Percentiles rank a stretch among this genome's conserved stretches.
Evolutionary conservation across 306 rosid genomes (phyloP).

Genomic region (Neltuma alba): DNA sequence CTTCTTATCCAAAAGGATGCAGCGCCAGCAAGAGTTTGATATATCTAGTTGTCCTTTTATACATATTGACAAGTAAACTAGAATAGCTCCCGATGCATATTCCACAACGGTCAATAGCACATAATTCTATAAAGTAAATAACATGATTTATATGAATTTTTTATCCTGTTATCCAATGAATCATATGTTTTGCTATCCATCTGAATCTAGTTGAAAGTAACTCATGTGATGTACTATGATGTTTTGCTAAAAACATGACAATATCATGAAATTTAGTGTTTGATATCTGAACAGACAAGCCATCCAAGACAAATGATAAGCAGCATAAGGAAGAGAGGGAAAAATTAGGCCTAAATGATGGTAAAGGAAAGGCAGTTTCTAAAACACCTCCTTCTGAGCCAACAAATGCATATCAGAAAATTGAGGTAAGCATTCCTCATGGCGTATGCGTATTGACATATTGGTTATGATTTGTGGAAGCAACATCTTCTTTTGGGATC

Average conservation of each 20-base stretch:
- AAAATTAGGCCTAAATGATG: slow-evolving; percentile 68
- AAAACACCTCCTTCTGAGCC: slow-evolving; percentile 64
- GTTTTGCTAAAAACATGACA: neutral
- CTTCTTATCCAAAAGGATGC: too few species aligned
- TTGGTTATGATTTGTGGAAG: neutral
- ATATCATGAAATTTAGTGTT: slow-evolving; percentile 23
- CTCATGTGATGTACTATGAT: neutral
- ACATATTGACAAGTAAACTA: neutral
- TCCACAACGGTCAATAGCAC: neutral
- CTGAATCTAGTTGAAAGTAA: neutral
- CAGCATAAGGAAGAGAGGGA: slow-evolving; percentile 52
- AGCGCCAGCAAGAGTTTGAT: too few species aligned
- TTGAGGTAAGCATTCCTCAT: slow-evolving; percentile 55
- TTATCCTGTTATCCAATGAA: neutral
- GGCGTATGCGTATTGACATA: neutral
- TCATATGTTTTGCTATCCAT: neutral
- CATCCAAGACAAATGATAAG: slow-evolving; percentile 43
- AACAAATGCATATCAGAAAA: slow-evolving; percentile 56
- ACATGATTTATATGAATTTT: neutral
- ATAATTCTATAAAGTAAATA: neutral
- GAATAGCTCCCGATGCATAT: neutral
- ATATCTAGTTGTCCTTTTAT: too few species aligned
- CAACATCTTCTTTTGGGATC: slow-evolving; percentile 13
- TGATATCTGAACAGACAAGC: slow-evolving; percentile 47
- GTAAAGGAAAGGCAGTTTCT: slow-evolving; percentile 59